Evolutionary conservation across 441 rosid species (phyloP).

Genomic region (Syzygium malaccense): DNA sequence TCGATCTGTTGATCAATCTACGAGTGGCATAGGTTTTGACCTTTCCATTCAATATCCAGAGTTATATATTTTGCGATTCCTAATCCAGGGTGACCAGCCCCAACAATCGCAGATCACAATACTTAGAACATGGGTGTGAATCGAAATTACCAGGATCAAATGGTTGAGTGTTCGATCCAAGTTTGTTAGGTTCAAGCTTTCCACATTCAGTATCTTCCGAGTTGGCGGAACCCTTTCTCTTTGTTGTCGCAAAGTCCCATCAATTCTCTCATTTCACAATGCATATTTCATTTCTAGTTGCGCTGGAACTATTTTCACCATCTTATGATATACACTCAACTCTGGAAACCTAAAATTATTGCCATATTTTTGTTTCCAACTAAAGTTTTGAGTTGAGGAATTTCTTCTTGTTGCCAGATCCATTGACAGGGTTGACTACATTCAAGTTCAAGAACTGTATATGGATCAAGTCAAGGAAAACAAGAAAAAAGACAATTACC

Average conservation of each 20-base stretch:
- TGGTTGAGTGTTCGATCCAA: neutral
- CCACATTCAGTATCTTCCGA: neutral
- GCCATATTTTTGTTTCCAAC: neutral
- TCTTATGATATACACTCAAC: neutral
- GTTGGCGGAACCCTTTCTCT: neutral
- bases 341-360: neutral
- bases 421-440: neutral
- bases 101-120: neutral
- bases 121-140: neutral
- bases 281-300: neutral
- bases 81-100: rapidly evolving
- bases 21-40: neutral
- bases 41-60: neutral
- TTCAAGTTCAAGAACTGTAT: neutral
- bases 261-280: neutral
- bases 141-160: neutral
- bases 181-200: neutral
- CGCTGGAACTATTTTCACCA: neutral
- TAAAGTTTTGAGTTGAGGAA: neutral
- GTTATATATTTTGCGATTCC: neutral
- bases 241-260: neutral
- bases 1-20: neutral
- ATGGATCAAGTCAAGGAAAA: neutral
- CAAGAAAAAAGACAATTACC: constrained; percentile 23
- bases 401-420: neutral